Percentiles rank a stretch among this genome's conserved stretches.
phyloP scores from a whole-genome alignment of 2,329 filamentous ascomycete genomes.

The Aspergillus sp. region DNA sequence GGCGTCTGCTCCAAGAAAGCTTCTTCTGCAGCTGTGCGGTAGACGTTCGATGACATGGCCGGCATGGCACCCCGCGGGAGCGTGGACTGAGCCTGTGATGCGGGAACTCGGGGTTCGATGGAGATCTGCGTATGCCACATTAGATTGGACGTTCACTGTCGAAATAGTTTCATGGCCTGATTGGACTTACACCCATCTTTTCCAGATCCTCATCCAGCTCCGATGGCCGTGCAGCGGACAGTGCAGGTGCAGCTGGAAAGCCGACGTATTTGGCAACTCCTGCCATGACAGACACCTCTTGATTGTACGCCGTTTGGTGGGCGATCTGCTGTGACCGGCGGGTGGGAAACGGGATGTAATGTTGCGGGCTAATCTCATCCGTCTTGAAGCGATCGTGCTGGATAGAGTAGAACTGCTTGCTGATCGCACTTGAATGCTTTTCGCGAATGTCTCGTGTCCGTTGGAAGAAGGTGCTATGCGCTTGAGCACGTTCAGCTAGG shows the following conservation, averaged over 20 bases:
- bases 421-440: conserved; percentile 74
- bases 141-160: neutral
- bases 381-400: conserved; percentile 81
- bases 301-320: conserved; percentile 89
- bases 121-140: conserved; percentile 27
- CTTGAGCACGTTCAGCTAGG: conserved; percentile 79
- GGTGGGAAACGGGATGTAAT: conserved; percentile 76
- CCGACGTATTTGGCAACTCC: conserved; percentile 93
- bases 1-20: conserved; percentile 87
- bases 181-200: conserved; percentile 75
- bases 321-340: conserved; percentile 75
- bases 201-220: conserved; percentile 86
- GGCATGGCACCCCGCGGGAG: conserved; percentile 34
- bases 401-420: conserved; percentile 88
- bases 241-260: conserved; percentile 90
- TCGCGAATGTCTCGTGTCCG: conserved; percentile 81
- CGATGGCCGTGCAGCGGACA: conserved; percentile 68
- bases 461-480: conserved; percentile 90
- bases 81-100: conserved; percentile 29
- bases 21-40: conserved; percentile 67
- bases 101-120: conserved; percentile 29
- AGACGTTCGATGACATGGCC: conserved; percentile 36
- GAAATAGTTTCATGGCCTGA: neutral
- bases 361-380: conserved; percentile 78
- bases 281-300: conserved; percentile 86